phyloP scores from a whole-genome alignment of 441 rosid species.

The Erysimum pusillum region DNA sequence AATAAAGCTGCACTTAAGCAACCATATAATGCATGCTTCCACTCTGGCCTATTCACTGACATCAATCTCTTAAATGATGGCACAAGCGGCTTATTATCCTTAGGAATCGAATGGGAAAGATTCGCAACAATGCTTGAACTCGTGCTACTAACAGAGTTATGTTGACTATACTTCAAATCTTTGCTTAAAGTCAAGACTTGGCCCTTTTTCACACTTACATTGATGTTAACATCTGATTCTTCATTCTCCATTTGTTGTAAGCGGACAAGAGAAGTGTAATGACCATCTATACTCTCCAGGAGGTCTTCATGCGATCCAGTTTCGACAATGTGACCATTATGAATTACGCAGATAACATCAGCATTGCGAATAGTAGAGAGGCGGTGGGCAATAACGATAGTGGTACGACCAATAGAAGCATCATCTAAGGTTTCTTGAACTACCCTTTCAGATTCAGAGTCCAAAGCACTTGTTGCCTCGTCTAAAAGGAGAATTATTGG shows the following conservation, averaged over 20 bases:
- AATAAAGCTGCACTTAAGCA: constrained; percentile 63
- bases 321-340: constrained; percentile 51
- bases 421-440: background rate
- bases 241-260: constrained; percentile 51
- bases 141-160: background rate
- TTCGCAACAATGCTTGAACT: background rate
- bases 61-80: background rate
- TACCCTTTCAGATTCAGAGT: background rate
- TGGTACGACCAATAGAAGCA: background rate
- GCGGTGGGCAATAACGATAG: background rate
- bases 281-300: constrained; percentile 54
- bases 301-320: constrained; percentile 68
- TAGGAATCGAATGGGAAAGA: background rate
- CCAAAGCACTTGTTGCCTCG: constrained; percentile 78
- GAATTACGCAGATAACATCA: background rate
- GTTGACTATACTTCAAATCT: background rate
- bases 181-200: background rate
- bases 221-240: background rate
- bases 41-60: constrained; percentile 63
- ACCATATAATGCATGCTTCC: constrained; percentile 76
- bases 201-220: background rate
- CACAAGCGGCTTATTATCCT: background rate
- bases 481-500: background rate
- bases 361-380: background rate
- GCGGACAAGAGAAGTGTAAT: constrained; percentile 57